phyloP scores from a whole-genome alignment of 108 stramenopile species.

The Pseudonitzschia multiseries region DNA sequence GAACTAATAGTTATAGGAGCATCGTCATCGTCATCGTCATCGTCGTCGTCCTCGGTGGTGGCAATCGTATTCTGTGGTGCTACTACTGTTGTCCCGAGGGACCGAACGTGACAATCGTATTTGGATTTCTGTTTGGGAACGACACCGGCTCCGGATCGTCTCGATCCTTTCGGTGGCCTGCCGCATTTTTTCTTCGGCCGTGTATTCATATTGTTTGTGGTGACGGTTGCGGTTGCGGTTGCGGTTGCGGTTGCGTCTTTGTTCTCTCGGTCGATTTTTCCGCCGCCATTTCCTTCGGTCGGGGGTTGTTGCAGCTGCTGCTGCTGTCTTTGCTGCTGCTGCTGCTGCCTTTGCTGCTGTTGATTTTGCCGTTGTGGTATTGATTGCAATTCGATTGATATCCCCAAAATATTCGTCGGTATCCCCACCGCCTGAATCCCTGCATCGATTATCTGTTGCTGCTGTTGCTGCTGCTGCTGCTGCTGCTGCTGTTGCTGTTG shows the following conservation, averaged over 20 bases:
- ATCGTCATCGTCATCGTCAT: neutral
- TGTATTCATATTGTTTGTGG: neutral
- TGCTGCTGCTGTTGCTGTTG: too few relatives aligned
- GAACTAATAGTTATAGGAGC: too few relatives aligned
- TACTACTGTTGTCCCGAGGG: neutral
- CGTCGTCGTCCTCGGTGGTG: neutral
- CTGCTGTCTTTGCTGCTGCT: too few relatives aligned
- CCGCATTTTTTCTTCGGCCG: neutral
- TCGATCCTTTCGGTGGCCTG: neutral
- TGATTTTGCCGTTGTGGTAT: neutral
- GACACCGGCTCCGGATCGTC: neutral
- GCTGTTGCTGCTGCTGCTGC: too few relatives aligned
- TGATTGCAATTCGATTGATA: neutral
- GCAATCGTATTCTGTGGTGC: too few relatives aligned
- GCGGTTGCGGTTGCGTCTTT: neutral
- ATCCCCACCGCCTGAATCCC: slow-evolving; percentile 4
- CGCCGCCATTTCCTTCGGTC: too few relatives aligned
- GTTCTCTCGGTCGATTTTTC: too few relatives aligned
- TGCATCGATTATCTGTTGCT: neutral
- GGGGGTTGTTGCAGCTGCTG: too few relatives aligned
- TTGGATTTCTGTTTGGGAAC: neutral
- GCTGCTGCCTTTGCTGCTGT: too few relatives aligned
- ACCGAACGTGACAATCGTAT: slow-evolving; percentile 9
- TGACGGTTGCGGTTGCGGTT: neutral
- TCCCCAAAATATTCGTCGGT: slow-evolving; percentile 3